These are phyloP conservation scores for Encephalitozoon hellem DNA, from an alignment of 371 early-diverging fungal species.

Conservation along the genomic window DNA sequence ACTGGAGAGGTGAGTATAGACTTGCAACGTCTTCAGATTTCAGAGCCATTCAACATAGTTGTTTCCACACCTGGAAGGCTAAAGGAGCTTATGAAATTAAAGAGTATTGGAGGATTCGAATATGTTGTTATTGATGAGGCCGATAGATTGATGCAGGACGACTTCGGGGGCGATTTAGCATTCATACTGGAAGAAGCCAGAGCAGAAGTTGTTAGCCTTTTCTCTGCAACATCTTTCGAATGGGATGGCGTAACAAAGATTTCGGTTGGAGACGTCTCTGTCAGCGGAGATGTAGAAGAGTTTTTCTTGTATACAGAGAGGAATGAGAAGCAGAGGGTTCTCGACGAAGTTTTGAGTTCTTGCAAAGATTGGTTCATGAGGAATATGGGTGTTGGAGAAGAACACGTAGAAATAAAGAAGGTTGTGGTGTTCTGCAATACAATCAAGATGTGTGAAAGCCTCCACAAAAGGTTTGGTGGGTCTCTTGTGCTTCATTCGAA, in stretches of 20 bases:
- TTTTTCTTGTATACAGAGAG: conserved; percentile 79
- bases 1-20: conserved; percentile 79
- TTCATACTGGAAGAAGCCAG: not conserved
- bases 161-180: not conserved
- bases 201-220: conserved; percentile 65
- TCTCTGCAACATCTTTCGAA: conserved; percentile 75
- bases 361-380: conserved; percentile 74
- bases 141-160: conserved; percentile 63
- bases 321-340: conserved; percentile 66
- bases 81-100: conserved; percentile 73
- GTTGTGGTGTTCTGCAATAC: conserved; percentile 91
- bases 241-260: conserved; percentile 92
- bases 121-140: conserved; percentile 91
- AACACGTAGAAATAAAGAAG: conserved; percentile 63
- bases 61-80: conserved; percentile 92
- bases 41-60: conserved; percentile 61
- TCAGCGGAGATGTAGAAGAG: conserved; percentile 87
- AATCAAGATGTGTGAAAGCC: conserved; percentile 88
- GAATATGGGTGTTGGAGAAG: conserved; percentile 64
- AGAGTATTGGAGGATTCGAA: conserved; percentile 31
- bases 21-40: not conserved
- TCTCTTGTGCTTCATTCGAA: conserved; percentile 97
- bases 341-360: not conserved
- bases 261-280: conserved; percentile 89
- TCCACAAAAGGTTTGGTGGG: conserved; percentile 79